Base-by-base conservation (phyloP, 805 yeast genomes). In the Ogataea philodendri region DNA sequence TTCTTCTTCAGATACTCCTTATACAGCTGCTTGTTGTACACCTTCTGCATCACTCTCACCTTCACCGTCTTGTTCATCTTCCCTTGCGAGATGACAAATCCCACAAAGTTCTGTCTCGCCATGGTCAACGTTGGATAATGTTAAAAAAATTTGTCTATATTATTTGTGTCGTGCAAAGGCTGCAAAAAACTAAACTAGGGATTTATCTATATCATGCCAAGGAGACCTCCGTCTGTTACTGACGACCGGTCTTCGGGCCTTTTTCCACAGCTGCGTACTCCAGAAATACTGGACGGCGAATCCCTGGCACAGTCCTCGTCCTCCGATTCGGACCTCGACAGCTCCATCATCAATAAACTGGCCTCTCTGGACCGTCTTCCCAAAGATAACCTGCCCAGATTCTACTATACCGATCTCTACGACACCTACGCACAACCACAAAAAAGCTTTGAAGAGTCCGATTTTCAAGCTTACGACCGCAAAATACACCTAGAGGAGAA, bases 31-130 rank as follows among this genome's bases (percentile, higher is more conserved):
- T 74, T 74, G 61, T 87, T 83, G 67, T 80, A 86, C 26, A 76
- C 74, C 54, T 79, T 80, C 29, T 79, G 79, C 57, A 84, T 82
- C 20, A 90, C 89, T 42, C 96, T 76, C 42, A 90, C 97, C 66
- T 88, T 89, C 45, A 90, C 88, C 39, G 97, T 90, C 67, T 90
- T 93, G 63, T 75, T 74, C 96, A 89, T 93, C 61, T 87, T 87
- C 26, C 97, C 97, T 57, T 89, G 97, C 32, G 96, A 87, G 20
- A 88, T 80, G 49, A 90, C 97, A 62, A 87, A 79, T 29, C 98
- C 98, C 30, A 87, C 66, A 55, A 89, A 86, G 57, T 86, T 85
- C 54, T 86, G 96, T 64, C 88, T 79, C 33, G 94, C 90, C 95
- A 86, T 87, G 30, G 22, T 27, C 10, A 13, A 17, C 22, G 26